Conservation (phyloP, 768 basidiomycete species). For the Hericium alpestre region DNA sequence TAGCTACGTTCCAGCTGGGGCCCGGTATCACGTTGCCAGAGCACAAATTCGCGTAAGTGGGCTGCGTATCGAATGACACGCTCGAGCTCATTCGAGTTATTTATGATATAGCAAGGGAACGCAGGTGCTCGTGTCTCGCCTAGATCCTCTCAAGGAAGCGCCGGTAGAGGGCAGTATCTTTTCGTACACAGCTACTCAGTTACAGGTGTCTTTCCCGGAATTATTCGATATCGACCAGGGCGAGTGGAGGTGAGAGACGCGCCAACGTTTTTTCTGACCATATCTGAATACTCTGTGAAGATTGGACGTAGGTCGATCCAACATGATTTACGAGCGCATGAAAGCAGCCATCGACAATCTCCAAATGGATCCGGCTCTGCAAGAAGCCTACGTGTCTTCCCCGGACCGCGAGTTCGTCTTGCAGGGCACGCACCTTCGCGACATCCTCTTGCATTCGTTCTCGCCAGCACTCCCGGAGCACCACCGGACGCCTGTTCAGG, state of each 20-base stretch:
- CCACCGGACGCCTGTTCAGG: constrained; percentile 26
- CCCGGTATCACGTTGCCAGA: constrained; percentile 54
- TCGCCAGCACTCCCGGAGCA: constrained; percentile 19
- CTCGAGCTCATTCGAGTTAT: background rate
- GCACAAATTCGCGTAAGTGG: constrained; percentile 58
- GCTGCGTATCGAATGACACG: constrained; percentile 2
- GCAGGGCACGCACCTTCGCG: constrained; percentile 63
- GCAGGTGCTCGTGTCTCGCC: constrained; percentile 51
- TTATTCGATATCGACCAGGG: constrained; percentile 30
- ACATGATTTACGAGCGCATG: constrained; percentile 61
- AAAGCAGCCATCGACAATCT: constrained; percentile 50
- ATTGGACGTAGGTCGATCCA: constrained; percentile 61
- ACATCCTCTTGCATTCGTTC: constrained; percentile 57
- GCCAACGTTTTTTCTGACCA: background rate
- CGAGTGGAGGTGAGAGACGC: constrained; percentile 31
- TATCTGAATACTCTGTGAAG: constrained; percentile 12
- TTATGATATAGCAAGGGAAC: constrained; percentile 47
- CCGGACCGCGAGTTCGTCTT: constrained; percentile 41
- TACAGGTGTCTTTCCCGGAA: constrained; percentile 50
- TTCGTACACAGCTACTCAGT: constrained; percentile 34
- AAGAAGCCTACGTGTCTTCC: constrained; percentile 22
- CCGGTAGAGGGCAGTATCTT: constrained; percentile 48
- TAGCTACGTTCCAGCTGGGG: constrained; percentile 56
- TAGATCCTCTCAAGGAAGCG: constrained; percentile 49
- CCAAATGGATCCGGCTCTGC: constrained; percentile 37